These are phyloP conservation scores for Discostella stelligeroides DNA, from an alignment of 108 stramenopile species.

Conservation along the genomic window DNA sequence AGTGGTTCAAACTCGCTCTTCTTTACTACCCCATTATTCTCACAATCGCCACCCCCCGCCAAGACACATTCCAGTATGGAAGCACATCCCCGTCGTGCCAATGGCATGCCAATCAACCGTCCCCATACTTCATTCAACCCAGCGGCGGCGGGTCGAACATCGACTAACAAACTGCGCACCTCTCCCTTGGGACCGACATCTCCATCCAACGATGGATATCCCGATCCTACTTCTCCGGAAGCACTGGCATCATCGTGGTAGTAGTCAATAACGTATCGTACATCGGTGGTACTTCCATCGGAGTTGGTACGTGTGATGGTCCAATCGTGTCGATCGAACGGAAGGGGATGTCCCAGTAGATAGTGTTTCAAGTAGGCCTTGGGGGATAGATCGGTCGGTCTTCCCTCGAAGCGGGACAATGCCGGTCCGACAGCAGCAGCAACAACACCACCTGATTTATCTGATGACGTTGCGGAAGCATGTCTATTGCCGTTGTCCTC, in stretches of 20 bases:
- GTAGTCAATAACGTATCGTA: conserved; percentile 99
- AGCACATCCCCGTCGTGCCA: conserved; percentile 48
- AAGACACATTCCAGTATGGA: conserved; percentile 33
- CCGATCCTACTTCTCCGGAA: conserved; percentile 45
- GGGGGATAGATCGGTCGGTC: conserved; percentile 93
- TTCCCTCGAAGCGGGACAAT: conserved; percentile 84
- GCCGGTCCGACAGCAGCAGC: conserved; percentile 33
- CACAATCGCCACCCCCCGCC: conserved; percentile 12
- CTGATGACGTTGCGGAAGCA: too few relatives aligned
- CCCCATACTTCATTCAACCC: conserved; percentile 59
- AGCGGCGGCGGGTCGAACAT: conserved; percentile 97
- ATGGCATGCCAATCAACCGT: conserved; percentile 84
- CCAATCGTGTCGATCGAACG: conserved; percentile 99
- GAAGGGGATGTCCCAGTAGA: conserved; percentile 90
- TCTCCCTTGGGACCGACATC: conserved; percentile 49
- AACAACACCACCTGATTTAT: too few relatives aligned
- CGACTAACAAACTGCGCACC: conserved; percentile 86
- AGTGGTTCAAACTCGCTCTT: conserved; percentile 64
- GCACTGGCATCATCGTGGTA: conserved; percentile 91
- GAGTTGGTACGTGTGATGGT: conserved; percentile 70
- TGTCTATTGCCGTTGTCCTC: too few relatives aligned
- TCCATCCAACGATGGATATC: conserved; percentile 60
- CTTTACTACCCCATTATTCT: conserved; percentile 18
- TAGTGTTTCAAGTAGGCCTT: conserved; percentile 89
- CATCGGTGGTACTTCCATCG: conserved; percentile 66